Evolutionary conservation across 306 rosid genomes (phyloP).

Genomic region (Quercus engelmannii): DNA sequence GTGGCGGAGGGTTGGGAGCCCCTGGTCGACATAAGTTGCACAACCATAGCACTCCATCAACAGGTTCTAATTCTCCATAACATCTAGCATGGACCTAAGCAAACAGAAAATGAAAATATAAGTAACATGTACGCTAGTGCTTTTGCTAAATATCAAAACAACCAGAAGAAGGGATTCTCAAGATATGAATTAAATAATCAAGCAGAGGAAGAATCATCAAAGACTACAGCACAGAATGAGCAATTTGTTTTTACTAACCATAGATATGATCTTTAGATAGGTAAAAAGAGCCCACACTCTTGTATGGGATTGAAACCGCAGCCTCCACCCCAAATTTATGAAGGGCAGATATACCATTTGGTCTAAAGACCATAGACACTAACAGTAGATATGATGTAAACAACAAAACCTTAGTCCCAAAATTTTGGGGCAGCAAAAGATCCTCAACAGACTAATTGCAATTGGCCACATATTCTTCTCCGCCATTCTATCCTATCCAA

Average conservation of each 20-base stretch:
- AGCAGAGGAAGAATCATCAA: conserved; percentile 7
- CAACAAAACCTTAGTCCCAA: no score
- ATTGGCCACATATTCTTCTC: no score
- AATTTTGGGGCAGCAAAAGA: no score
- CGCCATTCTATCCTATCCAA: no score
- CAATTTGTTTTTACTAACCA: background rate
- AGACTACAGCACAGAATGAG: background rate
- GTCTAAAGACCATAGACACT: background rate
- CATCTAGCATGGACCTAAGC: conserved; percentile 93
- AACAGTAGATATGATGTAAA: background rate
- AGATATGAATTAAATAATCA: conserved; percentile 14
- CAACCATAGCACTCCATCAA: conserved; percentile 86
- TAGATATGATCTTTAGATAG: background rate
- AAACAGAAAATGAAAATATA: background rate
- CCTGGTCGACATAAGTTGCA: conserved; percentile 94
- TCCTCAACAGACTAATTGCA: no score
- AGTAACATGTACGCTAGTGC: background rate
- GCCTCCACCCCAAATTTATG: background rate
- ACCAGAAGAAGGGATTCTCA: background rate
- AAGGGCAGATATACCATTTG: background rate
- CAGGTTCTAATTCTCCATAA: conserved; percentile 92
- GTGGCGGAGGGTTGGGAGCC: conserved; percentile 68
- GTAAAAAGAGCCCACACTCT: background rate
- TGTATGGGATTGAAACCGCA: background rate
- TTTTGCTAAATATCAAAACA: conserved; percentile 1